Evolutionary conservation across 208 protist species (phyloP).

Genomic region (Leishmania aethiopica): DNA sequence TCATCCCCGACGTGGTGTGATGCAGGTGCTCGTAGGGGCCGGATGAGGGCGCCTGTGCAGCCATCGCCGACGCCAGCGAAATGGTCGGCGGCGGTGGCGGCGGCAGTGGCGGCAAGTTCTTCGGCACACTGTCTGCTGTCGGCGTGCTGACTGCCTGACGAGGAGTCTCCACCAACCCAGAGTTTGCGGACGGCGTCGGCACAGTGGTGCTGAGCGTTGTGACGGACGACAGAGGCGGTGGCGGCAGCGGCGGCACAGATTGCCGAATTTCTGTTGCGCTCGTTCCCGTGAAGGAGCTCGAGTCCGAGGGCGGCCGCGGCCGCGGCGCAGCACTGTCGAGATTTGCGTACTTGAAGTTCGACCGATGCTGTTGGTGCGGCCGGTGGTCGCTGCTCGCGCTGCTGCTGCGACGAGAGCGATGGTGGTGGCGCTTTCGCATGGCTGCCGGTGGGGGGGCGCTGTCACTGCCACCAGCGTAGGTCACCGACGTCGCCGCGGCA

Average conservation of each 20-base stretch:
- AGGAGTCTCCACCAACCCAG: conserved; percentile 16
- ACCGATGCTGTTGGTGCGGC: neutral
- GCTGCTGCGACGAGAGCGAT: conserved; percentile 8
- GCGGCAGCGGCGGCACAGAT: conserved; percentile 25
- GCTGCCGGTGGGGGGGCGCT: neutral
- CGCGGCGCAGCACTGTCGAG: conserved; percentile 5
- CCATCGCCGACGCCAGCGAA: conserved; percentile 9
- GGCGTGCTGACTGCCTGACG: conserved; percentile 15
- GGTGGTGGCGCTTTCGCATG: conserved; percentile 16
- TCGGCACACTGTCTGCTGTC: neutral
- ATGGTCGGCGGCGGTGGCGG: conserved; percentile 16
- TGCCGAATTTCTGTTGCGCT: conserved; percentile 10
- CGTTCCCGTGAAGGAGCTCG: conserved; percentile 6
- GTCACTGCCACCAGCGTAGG: conserved; percentile 2
- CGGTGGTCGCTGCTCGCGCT: conserved; percentile 3
- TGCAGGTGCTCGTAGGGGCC: conserved; percentile 66
- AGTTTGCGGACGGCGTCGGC: neutral
- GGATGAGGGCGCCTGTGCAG: conserved; percentile 5
- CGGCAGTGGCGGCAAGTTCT: conserved; percentile 5
- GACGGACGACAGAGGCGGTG: conserved; percentile 9
- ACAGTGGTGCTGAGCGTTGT: neutral
- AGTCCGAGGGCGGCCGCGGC: neutral
- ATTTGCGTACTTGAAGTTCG: conserved; percentile 15
- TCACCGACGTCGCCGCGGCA: neutral
- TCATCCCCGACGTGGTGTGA: conserved; percentile 9